phyloP scores from a whole-genome alignment of 108 stramenopile genomes.

The Nitzschia palea region DNA sequence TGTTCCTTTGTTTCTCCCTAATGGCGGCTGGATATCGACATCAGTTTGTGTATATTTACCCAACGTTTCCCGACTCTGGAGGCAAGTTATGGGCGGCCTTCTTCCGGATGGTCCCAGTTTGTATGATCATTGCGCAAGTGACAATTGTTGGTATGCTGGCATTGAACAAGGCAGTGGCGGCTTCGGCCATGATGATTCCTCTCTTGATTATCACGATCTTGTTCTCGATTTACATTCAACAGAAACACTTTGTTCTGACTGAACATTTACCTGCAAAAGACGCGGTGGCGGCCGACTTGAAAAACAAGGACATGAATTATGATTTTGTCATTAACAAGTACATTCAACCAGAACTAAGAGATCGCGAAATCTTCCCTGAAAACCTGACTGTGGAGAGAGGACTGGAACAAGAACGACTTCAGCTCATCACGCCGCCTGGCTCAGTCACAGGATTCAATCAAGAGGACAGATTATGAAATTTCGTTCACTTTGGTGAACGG shows the following conservation, averaged over 20 bases:
- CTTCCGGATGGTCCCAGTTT: slow-evolving; percentile 41
- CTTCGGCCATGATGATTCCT: slow-evolving; percentile 52
- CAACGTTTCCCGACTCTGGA: slow-evolving; percentile 60
- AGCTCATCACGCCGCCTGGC: slow-evolving; percentile 21
- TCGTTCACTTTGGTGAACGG: too few species aligned
- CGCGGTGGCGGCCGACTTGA: slow-evolving; percentile 33
- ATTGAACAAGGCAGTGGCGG: slow-evolving; percentile 34
- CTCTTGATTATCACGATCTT: slow-evolving; percentile 46
- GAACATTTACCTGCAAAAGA: slow-evolving; percentile 39
- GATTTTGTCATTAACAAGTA: slow-evolving; percentile 44
- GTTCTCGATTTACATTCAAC: slow-evolving; percentile 59
- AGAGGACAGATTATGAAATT: too few species aligned
- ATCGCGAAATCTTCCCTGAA: slow-evolving; percentile 43
- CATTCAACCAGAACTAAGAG: slow-evolving; percentile 58
- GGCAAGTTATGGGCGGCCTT: slow-evolving; percentile 64
- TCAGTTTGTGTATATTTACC: slow-evolving; percentile 73
- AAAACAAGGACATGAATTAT: slow-evolving; percentile 29
- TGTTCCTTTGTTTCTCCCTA: slow-evolving; percentile 48
- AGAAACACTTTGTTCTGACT: slow-evolving; percentile 57
- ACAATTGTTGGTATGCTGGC: slow-evolving; percentile 52
- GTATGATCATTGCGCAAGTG: slow-evolving; percentile 57
- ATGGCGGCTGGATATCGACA: slow-evolving; percentile 55
- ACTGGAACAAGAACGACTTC: slow-evolving; percentile 3
- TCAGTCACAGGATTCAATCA: slow-evolving; percentile 13
- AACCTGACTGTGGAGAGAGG: slow-evolving; percentile 30